Evolutionary conservation across 1,139 yeast species (phyloP), one percentile per base, ranked within the genome.

Genomic region (Lodderomyces orthopsilosis): DNA sequence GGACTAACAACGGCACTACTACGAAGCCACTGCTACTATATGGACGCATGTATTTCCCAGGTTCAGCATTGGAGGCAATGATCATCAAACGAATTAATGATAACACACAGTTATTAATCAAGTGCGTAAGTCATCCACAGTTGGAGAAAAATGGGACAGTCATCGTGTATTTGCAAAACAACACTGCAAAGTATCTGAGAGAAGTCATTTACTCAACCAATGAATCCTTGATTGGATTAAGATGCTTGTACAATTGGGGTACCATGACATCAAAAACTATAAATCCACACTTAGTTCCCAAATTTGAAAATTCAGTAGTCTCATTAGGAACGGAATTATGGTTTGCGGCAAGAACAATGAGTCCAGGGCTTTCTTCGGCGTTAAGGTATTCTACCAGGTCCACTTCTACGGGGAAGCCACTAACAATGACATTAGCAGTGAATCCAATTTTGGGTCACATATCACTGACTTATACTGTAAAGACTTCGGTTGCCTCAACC

Each of bases 391-490:
- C 94, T 1, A 88, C 97, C 0, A 83, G 89, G 48, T 85, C 96
- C 0, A 83, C 95, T 0, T 80, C 85, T 41, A 85, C 95, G 0
- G 95, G 94, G 2, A 85, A 88, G 48, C 98, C 99, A 0, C 63
- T 91, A 49, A 87, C 96, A 0, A 79, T 93, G 78, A 87, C 98
- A 0, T 58, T 93, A 28, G 85, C 96, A 1, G 76, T 87, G 46
- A 93, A 93, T 60, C 99, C 99, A 1, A 70, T 93, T 10, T 73
- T 93, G 61, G 99, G 98, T 3, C 95, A 91, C 52, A 64, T 94
- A 5, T 85, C 95, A 1, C 84, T 96, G 1, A 85, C 96, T 0
- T 93, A 93, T 59, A 81, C 96, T 0, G 89, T 93, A 27, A 82
- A 85, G 55, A 87, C 96, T 0, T 79, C 90, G 6, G 76, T 81